Conservation (phyloP, 179 eudicot species). For the Beta lomatogona region DNA sequence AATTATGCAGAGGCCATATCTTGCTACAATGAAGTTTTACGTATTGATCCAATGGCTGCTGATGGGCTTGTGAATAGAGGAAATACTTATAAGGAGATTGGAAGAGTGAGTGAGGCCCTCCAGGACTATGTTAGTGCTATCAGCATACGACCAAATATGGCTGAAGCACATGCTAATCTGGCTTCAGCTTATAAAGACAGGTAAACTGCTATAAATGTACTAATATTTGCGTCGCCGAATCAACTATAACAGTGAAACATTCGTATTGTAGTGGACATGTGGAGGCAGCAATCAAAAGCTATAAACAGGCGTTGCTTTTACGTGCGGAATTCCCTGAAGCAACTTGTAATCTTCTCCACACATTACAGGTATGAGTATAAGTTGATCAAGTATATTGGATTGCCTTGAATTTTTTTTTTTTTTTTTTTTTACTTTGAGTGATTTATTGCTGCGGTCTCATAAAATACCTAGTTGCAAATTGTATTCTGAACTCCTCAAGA, state of each 20-base stretch:
- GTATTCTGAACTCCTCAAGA: too few relatives aligned
- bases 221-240: background rate
- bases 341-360: conserved; percentile 91
- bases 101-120: conserved; percentile 89
- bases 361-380: conserved; percentile 66
- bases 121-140: conserved; percentile 87
- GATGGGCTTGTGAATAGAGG: conserved; percentile 98
- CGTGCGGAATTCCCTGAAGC: conserved; percentile 95
- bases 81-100: conserved; percentile 90
- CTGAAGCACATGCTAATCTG: conserved; percentile 96
- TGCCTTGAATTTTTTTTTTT: too few relatives aligned
- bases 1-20: conserved; percentile 88
- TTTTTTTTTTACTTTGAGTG: too few relatives aligned
- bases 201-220: conserved; percentile 31
- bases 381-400: too few relatives aligned
- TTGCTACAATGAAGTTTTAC: conserved; percentile 91
- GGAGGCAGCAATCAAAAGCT: conserved; percentile 86
- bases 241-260: conserved; percentile 3
- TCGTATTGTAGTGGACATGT: conserved; percentile 65
- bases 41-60: conserved; percentile 86
- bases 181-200: conserved; percentile 98
- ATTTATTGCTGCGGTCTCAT: background rate
- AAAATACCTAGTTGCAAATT: too few relatives aligned
- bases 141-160: conserved; percentile 79
- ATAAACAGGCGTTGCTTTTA: conserved; percentile 69